Evolutionary conservation across 2,329 filamentous ascomycete species (phyloP).

Genomic region (Phialophora tarda): DNA sequence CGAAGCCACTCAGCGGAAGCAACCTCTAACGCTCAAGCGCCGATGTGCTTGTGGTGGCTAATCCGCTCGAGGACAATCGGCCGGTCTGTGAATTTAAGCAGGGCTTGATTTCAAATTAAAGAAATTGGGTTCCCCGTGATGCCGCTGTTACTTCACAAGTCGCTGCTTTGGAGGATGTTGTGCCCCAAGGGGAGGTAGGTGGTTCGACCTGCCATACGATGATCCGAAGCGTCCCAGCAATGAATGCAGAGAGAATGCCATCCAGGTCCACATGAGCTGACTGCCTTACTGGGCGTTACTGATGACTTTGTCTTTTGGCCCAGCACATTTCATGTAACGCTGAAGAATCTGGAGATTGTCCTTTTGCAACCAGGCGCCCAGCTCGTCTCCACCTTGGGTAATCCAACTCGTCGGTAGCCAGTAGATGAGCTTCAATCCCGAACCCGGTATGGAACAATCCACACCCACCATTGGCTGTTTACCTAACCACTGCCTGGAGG

Average conservation of each 20-base stretch:
- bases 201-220: neutral
- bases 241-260: neutral
- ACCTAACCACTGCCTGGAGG: neutral
- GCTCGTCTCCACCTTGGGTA: slow-evolving; percentile 10
- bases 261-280: neutral
- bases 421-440: slow-evolving; percentile 9
- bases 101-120: neutral
- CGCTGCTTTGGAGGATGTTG: neutral
- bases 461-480: neutral
- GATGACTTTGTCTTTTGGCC: slow-evolving; percentile 2
- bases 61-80: neutral
- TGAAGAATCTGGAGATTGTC: slow-evolving; percentile 24
- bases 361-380: slow-evolving; percentile 25
- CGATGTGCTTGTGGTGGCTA: neutral
- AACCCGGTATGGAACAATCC: neutral
- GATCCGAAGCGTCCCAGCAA: neutral
- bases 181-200: neutral
- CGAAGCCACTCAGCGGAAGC: neutral
- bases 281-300: neutral
- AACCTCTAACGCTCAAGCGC: neutral
- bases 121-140: neutral
- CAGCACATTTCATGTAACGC: slow-evolving; percentile 14
- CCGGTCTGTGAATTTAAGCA: neutral
- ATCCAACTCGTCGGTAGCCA: slow-evolving; percentile 26
- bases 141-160: neutral